Evolutionary conservation across 352 stramenopile genomes (phyloP), one percentile per base, ranked within the genome.

Genomic region (Globisporangium iwayamae): DNA sequence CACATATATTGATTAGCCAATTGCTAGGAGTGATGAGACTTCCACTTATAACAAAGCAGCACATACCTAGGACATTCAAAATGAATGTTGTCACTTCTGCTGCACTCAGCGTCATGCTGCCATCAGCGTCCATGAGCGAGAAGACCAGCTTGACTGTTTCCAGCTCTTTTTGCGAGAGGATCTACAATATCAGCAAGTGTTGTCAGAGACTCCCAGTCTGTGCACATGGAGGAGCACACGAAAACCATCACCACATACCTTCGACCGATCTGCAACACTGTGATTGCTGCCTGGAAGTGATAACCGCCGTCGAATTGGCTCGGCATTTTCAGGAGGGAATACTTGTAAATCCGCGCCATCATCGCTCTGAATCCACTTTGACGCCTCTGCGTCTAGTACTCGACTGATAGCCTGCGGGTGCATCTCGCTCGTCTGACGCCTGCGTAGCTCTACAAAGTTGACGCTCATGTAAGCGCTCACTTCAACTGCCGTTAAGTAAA

Each of bases 101-200:
- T 1, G 68, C 71, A 34, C 62, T 84, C 14, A 94, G 64, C 20
- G 76, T 76, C 67, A 91, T 83, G 34, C 76, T 90, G 3, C 85
- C 83, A 38, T 93, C 81, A 7, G 81, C 85, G 62, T 94, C 85
- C 63, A 94, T 84, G 6, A 94, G 69, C 16, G 82, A 89, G 52
- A 94, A 94, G 36, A 90, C 83, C 1, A 94, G 63, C 60, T 94
- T 94, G 22, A 90, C 71, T 56, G 83, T 88, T 41, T 94, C 82
- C 6, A 94, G 70, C 62, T 94, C 83, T 60, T 81, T 56, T 13
- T 68, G 56, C 4, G 74, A 73, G n/a, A 94, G 78, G 2, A 75
- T 60, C 83, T 90, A 45, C 30, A 48, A 34, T 18, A 28, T 32
- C 57, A 28, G 20, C 9, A 56, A 63, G 41, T 9, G 41, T 22